Base-by-base conservation (phyloP, 2,329 filamentous ascomycete species). In the Didymella pinodella region DNA sequence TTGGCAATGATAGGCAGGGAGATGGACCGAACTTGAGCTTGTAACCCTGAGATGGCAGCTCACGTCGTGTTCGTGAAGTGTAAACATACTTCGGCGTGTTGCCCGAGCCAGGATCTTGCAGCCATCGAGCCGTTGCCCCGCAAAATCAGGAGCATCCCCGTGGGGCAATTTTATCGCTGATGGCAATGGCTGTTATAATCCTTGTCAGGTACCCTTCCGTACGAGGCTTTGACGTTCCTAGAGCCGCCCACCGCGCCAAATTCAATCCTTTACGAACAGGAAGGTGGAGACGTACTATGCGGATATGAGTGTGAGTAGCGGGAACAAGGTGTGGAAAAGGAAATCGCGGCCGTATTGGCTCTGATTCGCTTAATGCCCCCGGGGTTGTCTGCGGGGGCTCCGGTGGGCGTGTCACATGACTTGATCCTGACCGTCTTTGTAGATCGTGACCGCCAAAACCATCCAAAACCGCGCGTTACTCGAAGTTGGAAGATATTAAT, bases 101-200 rank as follows among this genome's bases (percentile, higher is more conserved):
- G 38, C 32, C 48, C 54, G 51, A 53, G 48, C 54, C 57, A 61
- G 54, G 48, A 36, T 61, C 20, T n/a, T 54, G 47, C 50, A 48
- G 40, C 18, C 2, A 25, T 48, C 31, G 10, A 22, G 20, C 31
- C 3, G 41, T 43, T 58, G 54, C 57, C 58, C 61, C 57, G 61
- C 57, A 57, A 46, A 48, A 31, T n/a, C 55, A 36, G 48, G 29
- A 29, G 20, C n/a, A 40, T 36, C 44, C 44, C 55, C 44, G 54
- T 48, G 43, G 48, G 54, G 53, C 12, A n/a, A 20, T 29, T 55
- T 16, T 29, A 4, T 22, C 43, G 20, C 31, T 29, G 36, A 26
- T 22, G 38, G 28, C 38, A 41, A 25, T 28, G 29, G 14, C n/a
- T 36, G 32, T 41, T 41, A 18, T 11, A 14, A 26, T 10, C 7